Evolutionary conservation across 768 basidiomycete genomes (phyloP), one percentile per base, ranked within the genome.

Genomic region (Mycena venus): DNA sequence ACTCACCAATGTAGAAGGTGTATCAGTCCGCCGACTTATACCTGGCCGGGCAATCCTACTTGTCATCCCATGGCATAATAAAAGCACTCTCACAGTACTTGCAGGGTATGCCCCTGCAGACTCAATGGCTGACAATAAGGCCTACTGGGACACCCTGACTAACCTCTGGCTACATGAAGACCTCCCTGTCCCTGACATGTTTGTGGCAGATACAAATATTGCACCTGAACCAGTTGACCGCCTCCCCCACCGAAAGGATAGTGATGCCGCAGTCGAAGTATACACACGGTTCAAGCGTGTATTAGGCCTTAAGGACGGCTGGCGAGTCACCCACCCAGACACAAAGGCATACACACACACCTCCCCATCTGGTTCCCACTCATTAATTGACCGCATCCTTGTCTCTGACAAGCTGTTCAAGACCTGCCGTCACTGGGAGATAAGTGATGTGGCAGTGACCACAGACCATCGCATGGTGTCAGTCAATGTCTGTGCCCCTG

Each of bases 81-180:
- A 25, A n/a, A 11, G 62, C 6, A 64, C 70, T 1, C 56, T 74
- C 0, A 70, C 66, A 0, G 34, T 81, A 0, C 72, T 81, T 0
- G 79, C 75, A 1, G 11, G 78, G 0, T 82, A 82, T 14, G 78
- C 81, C 2, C 81, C 79, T 0, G 78, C 78, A 3, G 58, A 74
- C 0, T 27, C 6, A 0, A 44, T 17, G 19, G n/a, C 21, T 0
- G 19, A 73, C 14, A 68, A 69, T 53, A 0, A 12, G 2, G 10
- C 0, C 0, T 82, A 80, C 66, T 82, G 80, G 79, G 40, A 77
- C 0, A 21, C 11, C 6, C n/a, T 71, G 8, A 29, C 25, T 3
- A 1, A 27, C 0, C 1, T 62, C 14, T 69, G 75, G 70, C 0
- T 40, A 6, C n/a, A 9, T 5, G 12, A 61, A 1, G 55, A 75